These are phyloP conservation scores for Serendipita indica DNA, from an alignment of 768 basidiomycete species.

Conservation along the genomic window DNA sequence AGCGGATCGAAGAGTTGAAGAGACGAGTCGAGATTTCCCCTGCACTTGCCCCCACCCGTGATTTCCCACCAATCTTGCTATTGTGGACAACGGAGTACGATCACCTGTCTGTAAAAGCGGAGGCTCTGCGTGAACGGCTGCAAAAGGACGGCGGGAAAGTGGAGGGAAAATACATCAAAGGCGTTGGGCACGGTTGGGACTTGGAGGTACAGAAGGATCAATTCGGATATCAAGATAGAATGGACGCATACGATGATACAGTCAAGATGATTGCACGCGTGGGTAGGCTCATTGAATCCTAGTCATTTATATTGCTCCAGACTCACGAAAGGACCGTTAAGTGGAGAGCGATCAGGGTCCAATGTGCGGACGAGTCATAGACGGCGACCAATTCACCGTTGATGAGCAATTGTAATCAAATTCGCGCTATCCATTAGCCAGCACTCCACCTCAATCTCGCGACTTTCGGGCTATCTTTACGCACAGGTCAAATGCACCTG, in stretches of 20 bases:
- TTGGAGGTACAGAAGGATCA: background rate
- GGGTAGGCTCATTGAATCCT: no score
- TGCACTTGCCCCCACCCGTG: background rate
- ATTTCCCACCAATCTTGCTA: background rate
- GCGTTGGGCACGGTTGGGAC: slow-evolving; percentile 7
- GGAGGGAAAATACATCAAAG: background rate
- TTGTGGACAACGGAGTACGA: background rate
- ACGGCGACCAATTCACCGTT: no score
- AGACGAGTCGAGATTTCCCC: background rate
- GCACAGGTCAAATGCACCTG: no score
- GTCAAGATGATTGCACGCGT: no score
- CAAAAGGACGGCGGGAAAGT: background rate
- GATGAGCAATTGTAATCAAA: no score
- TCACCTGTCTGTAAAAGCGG: background rate
- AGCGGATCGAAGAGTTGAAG: background rate
- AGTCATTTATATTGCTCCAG: no score
- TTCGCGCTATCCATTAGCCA: no score
- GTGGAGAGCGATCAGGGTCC: no score
- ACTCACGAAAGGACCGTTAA: no score
- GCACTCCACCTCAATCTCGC: no score
- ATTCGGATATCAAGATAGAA: background rate
- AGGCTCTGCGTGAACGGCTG: background rate
- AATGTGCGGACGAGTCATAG: no score
- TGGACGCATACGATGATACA: background rate
- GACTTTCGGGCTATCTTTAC: no score